phyloP scores from a whole-genome alignment of 805 yeast genomes.

The Metschnikowia proteae region DNA sequence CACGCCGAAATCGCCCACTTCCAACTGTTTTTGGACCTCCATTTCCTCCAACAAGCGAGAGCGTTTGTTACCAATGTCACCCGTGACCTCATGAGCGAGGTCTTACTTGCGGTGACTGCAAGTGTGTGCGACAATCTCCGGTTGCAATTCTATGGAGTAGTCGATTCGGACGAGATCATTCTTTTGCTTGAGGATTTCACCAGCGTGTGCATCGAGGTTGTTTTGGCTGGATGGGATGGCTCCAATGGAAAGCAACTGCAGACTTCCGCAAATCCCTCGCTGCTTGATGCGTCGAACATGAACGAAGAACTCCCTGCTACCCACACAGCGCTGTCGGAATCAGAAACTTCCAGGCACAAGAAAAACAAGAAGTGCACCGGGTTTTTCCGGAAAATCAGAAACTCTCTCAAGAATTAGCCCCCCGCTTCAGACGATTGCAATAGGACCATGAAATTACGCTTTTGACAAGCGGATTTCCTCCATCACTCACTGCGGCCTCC shows the following conservation, averaged over 20 bases:
- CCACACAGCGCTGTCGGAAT: no score
- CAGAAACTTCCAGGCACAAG: no score
- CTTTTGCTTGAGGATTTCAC: slow-evolving; percentile 1
- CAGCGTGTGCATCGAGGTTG: not conserved
- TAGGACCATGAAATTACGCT: no score
- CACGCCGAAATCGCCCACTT: slow-evolving; percentile 7
- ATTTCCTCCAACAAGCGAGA: slow-evolving; percentile 4
- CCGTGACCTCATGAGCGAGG: slow-evolving; percentile 6
- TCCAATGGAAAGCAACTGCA: not conserved
- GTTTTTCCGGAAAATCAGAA: no score
- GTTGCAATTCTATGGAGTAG: slow-evolving; percentile 12
- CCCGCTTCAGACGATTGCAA: no score
- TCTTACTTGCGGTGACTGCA: slow-evolving; percentile 6
- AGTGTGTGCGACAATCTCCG: slow-evolving; percentile 12
- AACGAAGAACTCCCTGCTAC: not conserved
- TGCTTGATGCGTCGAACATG: not conserved
- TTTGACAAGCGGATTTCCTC: no score
- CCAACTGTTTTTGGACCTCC: slow-evolving; percentile 1
- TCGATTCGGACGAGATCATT: slow-evolving; percentile 5
- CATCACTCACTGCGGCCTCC: no score
- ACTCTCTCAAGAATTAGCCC: no score
- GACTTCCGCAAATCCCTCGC: no score
- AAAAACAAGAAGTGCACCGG: no score
- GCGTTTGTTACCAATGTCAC: slow-evolving; percentile 2
- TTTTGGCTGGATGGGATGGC: not conserved